Evolutionary conservation across 352 stramenopile species (phyloP).

Genomic region (Salisapilia sapeloensis): DNA sequence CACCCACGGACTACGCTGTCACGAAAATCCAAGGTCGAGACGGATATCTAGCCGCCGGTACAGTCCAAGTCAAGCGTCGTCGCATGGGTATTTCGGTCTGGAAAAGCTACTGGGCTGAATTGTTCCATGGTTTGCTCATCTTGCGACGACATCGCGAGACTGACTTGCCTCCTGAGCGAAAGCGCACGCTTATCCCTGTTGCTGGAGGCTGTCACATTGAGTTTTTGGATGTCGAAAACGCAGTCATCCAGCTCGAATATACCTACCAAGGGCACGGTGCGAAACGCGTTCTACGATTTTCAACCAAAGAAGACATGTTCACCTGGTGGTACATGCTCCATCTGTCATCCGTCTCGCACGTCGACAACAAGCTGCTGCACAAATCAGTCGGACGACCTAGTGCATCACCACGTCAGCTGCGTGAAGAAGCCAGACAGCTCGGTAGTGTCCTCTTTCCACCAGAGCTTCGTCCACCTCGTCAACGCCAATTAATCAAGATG

Average conservation of each 20-base stretch:
- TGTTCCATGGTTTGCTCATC: conserved; percentile 52
- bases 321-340: conserved; percentile 67
- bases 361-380: conserved; percentile 24
- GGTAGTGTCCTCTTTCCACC: conserved; percentile 50
- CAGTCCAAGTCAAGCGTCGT: conserved; percentile 19
- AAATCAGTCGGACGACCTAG: conserved; percentile 23
- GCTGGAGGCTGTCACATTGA: conserved; percentile 16
- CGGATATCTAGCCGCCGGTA: conserved; percentile 28
- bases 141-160: conserved; percentile 32
- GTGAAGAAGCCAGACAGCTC: conserved; percentile 25
- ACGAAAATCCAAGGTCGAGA: conserved; percentile 25
- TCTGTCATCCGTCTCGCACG: conserved; percentile 22
- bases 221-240: conserved; percentile 32
- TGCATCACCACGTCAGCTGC: conserved; percentile 25
- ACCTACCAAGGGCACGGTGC: conserved; percentile 28
- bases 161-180: conserved; percentile 14
- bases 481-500: conserved; percentile 4
- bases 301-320: conserved; percentile 39
- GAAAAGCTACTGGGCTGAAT: conserved; percentile 41
- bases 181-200: conserved; percentile 34
- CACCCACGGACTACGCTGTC: conserved; percentile 19
- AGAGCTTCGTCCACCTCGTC: conserved; percentile 6
- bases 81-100: conserved; percentile 25
- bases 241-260: conserved; percentile 37
- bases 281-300: conserved; percentile 21